These are phyloP conservation scores for Phytopythium vexans DNA, from an alignment of 352 stramenopile genomes.

Conservation along the genomic window DNA sequence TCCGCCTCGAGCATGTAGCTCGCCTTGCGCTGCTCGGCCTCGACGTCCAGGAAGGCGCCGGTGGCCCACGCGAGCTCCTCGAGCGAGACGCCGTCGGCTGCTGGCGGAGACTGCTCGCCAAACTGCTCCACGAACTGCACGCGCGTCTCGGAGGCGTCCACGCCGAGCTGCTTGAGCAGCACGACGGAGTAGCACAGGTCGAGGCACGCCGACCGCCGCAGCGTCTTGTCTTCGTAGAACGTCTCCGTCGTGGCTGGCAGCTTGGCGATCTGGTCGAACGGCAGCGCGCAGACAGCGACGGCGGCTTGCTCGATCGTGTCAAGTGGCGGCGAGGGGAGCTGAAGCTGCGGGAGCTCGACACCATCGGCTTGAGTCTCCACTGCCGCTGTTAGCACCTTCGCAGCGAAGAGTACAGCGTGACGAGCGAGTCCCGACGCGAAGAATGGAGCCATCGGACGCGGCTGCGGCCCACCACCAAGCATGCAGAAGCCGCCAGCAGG, in stretches of 20 bases:
- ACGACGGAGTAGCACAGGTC: slow-evolving; percentile 64
- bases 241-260: not conserved
- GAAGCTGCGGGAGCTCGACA: slow-evolving; percentile 14
- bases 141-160: slow-evolving; percentile 46
- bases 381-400: slow-evolving; percentile 28
- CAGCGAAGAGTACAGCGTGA: slow-evolving; percentile 19
- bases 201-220: slow-evolving; percentile 34
- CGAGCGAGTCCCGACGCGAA: slow-evolving; percentile 44
- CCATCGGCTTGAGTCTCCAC: slow-evolving; percentile 26
- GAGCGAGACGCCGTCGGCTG: slow-evolving; percentile 11
- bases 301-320: slow-evolving; percentile 29
- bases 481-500: slow-evolving; percentile 49
- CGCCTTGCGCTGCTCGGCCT: slow-evolving; percentile 54
- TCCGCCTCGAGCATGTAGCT: slow-evolving; percentile 60
- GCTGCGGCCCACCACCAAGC: slow-evolving; percentile 40
- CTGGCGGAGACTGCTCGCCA: slow-evolving; percentile 17
- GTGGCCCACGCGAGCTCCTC: slow-evolving; percentile 60
- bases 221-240: slow-evolving; percentile 17
- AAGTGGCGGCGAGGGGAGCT: slow-evolving; percentile 47
- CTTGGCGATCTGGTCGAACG: slow-evolving; percentile 6
- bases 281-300: slow-evolving; percentile 31
- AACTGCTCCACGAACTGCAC: slow-evolving; percentile 54
- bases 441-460: slow-evolving; percentile 35
- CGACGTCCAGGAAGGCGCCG: slow-evolving; percentile 62
- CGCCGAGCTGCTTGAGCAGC: slow-evolving; percentile 50